phyloP scores from a whole-genome alignment of 108 stramenopile genomes.

The Aureococcus anophagefferens region DNA sequence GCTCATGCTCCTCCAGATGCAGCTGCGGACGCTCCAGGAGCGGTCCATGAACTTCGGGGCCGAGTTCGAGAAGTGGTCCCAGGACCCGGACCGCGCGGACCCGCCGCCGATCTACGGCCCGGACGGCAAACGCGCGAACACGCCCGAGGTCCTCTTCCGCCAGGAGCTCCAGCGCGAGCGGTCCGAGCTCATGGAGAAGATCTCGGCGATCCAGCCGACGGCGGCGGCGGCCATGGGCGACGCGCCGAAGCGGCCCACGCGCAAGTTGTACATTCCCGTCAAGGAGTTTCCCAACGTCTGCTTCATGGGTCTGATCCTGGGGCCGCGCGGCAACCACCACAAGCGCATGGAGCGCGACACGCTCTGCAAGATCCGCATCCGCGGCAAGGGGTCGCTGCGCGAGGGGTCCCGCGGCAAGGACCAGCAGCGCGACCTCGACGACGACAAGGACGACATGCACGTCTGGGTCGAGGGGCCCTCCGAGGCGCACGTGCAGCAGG shows the following conservation, averaged over 20 bases:
- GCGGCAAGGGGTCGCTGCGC: constrained; percentile 89
- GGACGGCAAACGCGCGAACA: constrained; percentile 87
- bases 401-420: constrained; percentile 79
- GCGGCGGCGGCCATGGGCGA: constrained; percentile 37
- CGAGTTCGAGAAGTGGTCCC: not conserved
- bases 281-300: constrained; percentile 85
- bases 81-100: constrained; percentile 44
- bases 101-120: constrained; percentile 71
- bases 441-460: constrained; percentile 88
- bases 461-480: constrained; percentile 87
- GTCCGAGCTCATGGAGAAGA: constrained; percentile 66
- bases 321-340: constrained; percentile 92
- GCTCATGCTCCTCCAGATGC: not conserved
- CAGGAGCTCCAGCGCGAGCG: constrained; percentile 71
- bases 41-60: not conserved
- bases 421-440: constrained; percentile 57
- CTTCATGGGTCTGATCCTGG: constrained; percentile 73
- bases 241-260: constrained; percentile 40
- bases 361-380: constrained; percentile 94
- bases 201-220: constrained; percentile 64
- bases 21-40: not conserved
- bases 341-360: constrained; percentile 92
- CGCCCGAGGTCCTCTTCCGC: constrained; percentile 83
- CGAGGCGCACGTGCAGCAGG: constrained; percentile 69
- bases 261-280: constrained; percentile 71